Evolutionary conservation across 768 basidiomycete species (phyloP).

Genomic region (Russula brevipes): DNA sequence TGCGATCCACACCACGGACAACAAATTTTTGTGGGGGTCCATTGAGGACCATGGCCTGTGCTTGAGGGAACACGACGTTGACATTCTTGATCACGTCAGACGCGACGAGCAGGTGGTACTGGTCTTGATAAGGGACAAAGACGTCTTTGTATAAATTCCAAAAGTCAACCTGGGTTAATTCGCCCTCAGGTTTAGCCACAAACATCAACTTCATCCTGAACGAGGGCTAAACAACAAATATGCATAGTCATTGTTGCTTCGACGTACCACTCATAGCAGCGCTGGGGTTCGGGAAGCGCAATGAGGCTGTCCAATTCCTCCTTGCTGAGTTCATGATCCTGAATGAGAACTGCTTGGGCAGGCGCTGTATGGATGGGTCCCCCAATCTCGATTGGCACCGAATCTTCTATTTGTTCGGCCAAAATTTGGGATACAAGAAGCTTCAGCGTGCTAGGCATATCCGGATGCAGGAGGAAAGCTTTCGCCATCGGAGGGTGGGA

Average conservation of each 20-base stretch:
- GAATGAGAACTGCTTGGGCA: conserved; percentile 40
- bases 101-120: conserved; percentile 65
- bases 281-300: conserved; percentile 61
- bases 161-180: conserved; percentile 90
- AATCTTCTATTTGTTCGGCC: conserved; percentile 67
- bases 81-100: conserved; percentile 95
- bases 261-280: conserved; percentile 77
- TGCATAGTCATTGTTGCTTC: neutral
- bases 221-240: neutral
- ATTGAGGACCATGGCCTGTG: conserved; percentile 79
- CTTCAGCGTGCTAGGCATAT: conserved; percentile 65
- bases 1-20: conserved; percentile 77
- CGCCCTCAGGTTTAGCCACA: conserved; percentile 63
- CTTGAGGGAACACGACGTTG: conserved; percentile 75
- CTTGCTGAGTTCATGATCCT: conserved; percentile 61
- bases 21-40: conserved; percentile 74
- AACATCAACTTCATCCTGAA: conserved; percentile 87
- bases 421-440: conserved; percentile 64
- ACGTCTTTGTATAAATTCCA: conserved; percentile 91
- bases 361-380: conserved; percentile 55
- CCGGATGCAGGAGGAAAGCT: conserved; percentile 64
- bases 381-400: conserved; percentile 57
- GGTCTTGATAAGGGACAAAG: conserved; percentile 57
- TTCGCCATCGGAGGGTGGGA: conserved; percentile 71
- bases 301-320: conserved; percentile 63